Evolutionary conservation across 129 eudicot genomes (phyloP).

Genomic region (Flaveria linearis): DNA sequence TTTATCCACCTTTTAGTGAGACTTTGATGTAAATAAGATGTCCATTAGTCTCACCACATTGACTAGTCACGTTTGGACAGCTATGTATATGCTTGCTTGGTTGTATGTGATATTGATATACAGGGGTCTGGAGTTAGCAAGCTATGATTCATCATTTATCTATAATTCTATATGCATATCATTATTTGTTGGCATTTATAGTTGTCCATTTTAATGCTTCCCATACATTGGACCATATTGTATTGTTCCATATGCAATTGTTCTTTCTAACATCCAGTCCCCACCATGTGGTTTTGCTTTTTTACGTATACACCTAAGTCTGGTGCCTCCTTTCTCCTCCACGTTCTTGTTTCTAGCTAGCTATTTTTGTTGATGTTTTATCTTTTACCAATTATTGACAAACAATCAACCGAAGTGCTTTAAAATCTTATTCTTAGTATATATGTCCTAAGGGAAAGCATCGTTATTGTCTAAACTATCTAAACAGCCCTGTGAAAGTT

Average conservation of each 20-base stretch:
- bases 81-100: constrained; percentile 23
- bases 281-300: constrained; percentile 36
- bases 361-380: constrained; percentile 9
- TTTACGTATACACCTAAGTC: constrained; percentile 28
- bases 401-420: not conserved
- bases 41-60: constrained; percentile 9
- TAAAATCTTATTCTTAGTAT: not conserved
- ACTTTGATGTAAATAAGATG: constrained; percentile 10
- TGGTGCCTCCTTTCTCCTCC: constrained; percentile 18
- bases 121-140: too few relatives aligned
- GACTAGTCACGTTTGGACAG: constrained; percentile 29
- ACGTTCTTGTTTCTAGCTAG: constrained; percentile 32
- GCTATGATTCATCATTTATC: not conserved
- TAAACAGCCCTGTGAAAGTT: not conserved
- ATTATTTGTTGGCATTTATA: constrained; percentile 9
- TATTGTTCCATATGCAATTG: constrained; percentile 46
- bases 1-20: not conserved
- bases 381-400: constrained; percentile 5
- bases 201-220: constrained; percentile 42
- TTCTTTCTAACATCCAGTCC: constrained; percentile 32
- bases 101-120: constrained; percentile 5
- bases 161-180: constrained; percentile 17
- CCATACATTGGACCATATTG: constrained; percentile 53
- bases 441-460: not conserved
- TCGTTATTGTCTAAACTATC: not conserved